A percentile compares a stretch with the other conserved stretches of the same genome.
phyloP scores from a whole-genome alignment of 331 rosid genomes.

The Rosa hybrid region DNA sequence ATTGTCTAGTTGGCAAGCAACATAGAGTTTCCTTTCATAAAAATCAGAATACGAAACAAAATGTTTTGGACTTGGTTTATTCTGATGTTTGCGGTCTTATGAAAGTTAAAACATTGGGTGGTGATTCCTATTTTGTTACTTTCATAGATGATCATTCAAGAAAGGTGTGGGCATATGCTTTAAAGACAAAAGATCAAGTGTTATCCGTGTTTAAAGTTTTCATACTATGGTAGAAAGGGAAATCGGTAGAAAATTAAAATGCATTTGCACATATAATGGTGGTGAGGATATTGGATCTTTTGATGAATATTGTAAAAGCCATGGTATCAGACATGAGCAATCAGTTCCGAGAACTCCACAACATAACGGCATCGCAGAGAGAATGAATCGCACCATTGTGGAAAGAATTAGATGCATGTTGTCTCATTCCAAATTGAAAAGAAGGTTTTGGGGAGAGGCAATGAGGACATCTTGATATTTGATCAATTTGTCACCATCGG shows the following conservation, averaged over 20 bases:
- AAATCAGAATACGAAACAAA: not conserved
- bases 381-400: not conserved
- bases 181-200: not conserved
- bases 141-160: not conserved
- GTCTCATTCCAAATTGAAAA: not conserved
- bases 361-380: not conserved
- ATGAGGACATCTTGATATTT: not conserved
- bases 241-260: not conserved
- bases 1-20: not conserved
- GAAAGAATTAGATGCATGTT: conserved; percentile 5
- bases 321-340: conserved; percentile 8
- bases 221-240: not conserved
- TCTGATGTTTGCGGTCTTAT: not conserved
- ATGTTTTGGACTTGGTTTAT: not conserved
- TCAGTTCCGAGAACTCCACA: not conserved
- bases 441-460: not conserved
- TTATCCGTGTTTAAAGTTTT: not conserved
- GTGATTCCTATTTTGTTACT: not conserved
- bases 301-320: not conserved
- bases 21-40: not conserved
- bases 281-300: not conserved
- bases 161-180: not conserved
- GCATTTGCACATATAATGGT: not conserved
- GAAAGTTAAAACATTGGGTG: not conserved
- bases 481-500: not conserved